These are phyloP conservation scores for Pythium aphanidermatum DNA, from an alignment of 352 stramenopile species.

Conservation along the genomic window DNA sequence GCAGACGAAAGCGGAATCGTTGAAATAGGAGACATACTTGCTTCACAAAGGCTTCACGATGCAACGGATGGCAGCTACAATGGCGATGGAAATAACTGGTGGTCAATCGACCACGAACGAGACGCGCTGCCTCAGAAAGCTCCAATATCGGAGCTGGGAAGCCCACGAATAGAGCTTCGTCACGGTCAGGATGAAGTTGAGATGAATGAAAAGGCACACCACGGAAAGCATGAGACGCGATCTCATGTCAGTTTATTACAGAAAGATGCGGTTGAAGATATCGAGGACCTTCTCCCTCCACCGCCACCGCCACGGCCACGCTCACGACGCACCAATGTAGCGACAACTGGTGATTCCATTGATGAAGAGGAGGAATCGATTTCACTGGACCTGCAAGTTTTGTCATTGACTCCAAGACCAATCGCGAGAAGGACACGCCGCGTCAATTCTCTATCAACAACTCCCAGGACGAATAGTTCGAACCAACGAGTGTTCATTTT, in stretches of 20 bases:
- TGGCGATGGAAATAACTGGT: slow-evolving; percentile 30
- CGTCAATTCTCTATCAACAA: neutral
- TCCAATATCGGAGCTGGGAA: too few species aligned
- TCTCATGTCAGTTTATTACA: neutral
- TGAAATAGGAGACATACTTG: slow-evolving; percentile 68
- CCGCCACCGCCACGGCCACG: slow-evolving; percentile 17
- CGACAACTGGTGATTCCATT: slow-evolving; percentile 2
- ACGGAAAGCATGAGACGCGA: slow-evolving; percentile 13
- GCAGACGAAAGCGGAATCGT: slow-evolving; percentile 18
- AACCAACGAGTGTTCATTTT: slow-evolving; percentile 44
- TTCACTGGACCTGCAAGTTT: slow-evolving; percentile 23
- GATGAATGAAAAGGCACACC: slow-evolving; percentile 49
- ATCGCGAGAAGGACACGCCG: neutral
- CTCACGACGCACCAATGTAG: neutral
- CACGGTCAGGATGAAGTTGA: slow-evolving; percentile 21
- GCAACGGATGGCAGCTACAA: neutral
- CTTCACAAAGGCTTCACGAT: slow-evolving; percentile 41
- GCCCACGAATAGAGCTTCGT: too few species aligned
- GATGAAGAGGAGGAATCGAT: slow-evolving; percentile 45
- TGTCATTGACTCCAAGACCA: slow-evolving; percentile 52
- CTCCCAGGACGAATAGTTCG: too few species aligned
- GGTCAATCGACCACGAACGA: slow-evolving; percentile 34
- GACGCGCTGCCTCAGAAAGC: too few species aligned
- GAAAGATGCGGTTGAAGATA: slow-evolving; percentile 36
- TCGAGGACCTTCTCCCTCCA: slow-evolving; percentile 58